Conservation (phyloP, 1,139 yeast genomes). For the Pichia sp. region DNA sequence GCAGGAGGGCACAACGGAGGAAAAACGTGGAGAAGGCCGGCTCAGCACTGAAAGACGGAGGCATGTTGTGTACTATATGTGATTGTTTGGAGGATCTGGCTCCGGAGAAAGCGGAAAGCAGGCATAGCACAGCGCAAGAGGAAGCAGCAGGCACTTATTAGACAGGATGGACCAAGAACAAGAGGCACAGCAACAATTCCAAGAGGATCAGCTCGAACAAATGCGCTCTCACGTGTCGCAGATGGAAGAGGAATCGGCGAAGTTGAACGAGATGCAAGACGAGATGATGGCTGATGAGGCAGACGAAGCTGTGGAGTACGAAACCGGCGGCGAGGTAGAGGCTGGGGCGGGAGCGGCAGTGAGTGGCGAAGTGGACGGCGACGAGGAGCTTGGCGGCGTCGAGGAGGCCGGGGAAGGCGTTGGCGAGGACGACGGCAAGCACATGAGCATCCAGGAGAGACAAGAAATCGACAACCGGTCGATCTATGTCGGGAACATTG, state of each 20-base stretch:
- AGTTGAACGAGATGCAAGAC: conserved; percentile 49
- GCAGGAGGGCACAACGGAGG: not conserved
- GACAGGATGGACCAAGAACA: conserved; percentile 3
- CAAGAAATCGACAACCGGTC: conserved; percentile 57
- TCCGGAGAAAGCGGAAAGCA: too few species aligned
- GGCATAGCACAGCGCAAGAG: not conserved
- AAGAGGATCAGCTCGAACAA: conserved; percentile 23
- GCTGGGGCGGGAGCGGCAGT: conserved; percentile 26
- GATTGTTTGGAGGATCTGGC: too few species aligned
- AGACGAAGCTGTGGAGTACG: not conserved
- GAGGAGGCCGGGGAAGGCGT: not conserved
- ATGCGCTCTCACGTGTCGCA: conserved; percentile 30
- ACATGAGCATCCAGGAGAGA: conserved; percentile 39
- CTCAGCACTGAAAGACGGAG: not conserved
- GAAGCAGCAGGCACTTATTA: not conserved
- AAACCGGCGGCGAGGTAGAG: not conserved
- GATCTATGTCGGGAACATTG: conserved; percentile 59
- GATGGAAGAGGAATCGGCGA: conserved; percentile 53
- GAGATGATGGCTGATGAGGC: conserved; percentile 37
- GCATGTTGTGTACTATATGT: too few species aligned
- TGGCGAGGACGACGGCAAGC: conserved; percentile 14
- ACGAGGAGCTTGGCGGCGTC: not conserved
- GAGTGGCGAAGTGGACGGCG: not conserved
- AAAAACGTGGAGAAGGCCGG: not conserved
- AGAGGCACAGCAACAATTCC: conserved; percentile 1